Base-by-base conservation (phyloP, 345 rosid species). In the Euphorbia tirucalli region DNA sequence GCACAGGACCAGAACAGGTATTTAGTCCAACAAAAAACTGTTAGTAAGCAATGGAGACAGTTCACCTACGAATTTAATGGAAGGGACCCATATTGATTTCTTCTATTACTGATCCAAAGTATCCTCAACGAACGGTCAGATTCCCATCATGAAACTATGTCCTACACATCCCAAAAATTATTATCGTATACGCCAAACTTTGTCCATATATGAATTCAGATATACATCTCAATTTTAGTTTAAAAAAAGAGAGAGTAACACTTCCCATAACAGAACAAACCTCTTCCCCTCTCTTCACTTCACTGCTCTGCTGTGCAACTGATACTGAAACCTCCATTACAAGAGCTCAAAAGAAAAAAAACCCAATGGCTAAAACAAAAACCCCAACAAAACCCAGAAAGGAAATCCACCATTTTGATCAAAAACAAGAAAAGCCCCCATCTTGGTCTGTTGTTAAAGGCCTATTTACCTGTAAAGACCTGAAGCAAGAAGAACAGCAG, bases 371-470 rank as follows among this genome's bases (percentile, higher is more conserved):
- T 22, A 85, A 80, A 58, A 80, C 81, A 9, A 78, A 65, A 61
- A 35, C 69, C 61, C 77, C 80, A 46, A 73, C 11, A 63, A 82
- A 82, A 75, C 78, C 77, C 77, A 70, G 59, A 69, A 81, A 43
- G 50, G 78, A 75, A 79, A 77, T 57, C 27, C 66, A 72, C 54
- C 83, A 79, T 72, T 79, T 54, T 77, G 82, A 79, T 2, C 77
- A 72, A 43, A 80, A 75, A 67, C 19, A 76, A 19, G 83, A 80
- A n/a, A 84, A 81, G 21, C 71, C 81, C 19, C 81, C 87, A 35
- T 81, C 93, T 55, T 89, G 93, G 93, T 60, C 81, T 1, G 78
- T 74, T 54, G 68, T 88, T 24, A 87, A 82, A 84, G 84, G 89
- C 66, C 60, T 87, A 78, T 87, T 86, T 72, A 73, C 77, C 71